Evolutionary conservation across 106 monocot species (phyloP).

Genomic region (Dendrobium chrysotoxum): DNA sequence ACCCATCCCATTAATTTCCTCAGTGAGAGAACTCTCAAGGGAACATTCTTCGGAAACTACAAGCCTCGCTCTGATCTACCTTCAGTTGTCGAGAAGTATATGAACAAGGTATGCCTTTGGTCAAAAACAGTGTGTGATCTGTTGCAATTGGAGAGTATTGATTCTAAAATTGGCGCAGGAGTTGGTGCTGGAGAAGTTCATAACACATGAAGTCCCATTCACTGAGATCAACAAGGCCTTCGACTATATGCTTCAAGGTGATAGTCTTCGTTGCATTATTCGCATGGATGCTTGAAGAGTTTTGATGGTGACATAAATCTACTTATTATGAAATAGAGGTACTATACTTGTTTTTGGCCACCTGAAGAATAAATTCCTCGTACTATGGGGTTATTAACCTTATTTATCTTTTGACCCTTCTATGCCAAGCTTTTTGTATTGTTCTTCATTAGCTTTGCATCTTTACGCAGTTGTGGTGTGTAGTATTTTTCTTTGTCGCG

Average conservation of each 20-base stretch:
- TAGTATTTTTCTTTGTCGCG: too few species aligned
- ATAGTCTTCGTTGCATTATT: constrained; percentile 45
- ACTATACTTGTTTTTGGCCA: neutral
- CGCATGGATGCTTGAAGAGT: constrained; percentile 25
- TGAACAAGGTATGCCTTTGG: constrained; percentile 34
- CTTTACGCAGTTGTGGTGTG: too few species aligned
- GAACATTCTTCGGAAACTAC: constrained; percentile 91
- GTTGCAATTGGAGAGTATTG: neutral
- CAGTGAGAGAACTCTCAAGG: constrained; percentile 72
- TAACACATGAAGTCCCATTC: constrained; percentile 47
- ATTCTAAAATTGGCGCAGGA: constrained; percentile 21
- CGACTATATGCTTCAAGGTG: constrained; percentile 44
- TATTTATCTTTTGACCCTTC: too few species aligned
- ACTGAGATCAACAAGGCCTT: constrained; percentile 57
- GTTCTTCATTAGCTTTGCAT: too few species aligned
- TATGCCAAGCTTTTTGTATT: too few species aligned
- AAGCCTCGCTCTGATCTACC: constrained; percentile 75
- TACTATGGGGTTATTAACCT: too few species aligned
- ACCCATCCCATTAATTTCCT: constrained; percentile 68
- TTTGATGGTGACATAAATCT: neutral
- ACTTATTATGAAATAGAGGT: neutral
- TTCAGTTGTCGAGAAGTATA: constrained; percentile 60
- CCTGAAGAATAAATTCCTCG: neutral
- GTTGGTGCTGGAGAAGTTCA: constrained; percentile 57
- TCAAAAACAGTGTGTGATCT: neutral